Evolutionary conservation across 257 asterid genomes (phyloP).

Genomic region (Asclepias syriaca): DNA sequence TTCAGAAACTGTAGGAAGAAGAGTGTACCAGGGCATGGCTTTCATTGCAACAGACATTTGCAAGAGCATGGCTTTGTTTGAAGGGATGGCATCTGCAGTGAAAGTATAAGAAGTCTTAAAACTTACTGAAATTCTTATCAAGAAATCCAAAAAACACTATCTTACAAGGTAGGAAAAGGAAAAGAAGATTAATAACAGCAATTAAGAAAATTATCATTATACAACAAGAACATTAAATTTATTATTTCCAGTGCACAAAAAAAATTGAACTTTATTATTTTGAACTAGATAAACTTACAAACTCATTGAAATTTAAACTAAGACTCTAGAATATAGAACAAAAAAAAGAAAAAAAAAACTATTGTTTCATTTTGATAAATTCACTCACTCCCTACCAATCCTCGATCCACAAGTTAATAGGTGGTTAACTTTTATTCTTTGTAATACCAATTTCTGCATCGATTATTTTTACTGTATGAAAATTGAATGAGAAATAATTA

Average conservation of each 20-base stretch:
- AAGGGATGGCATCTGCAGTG: constrained; percentile 75
- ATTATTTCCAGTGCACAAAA: neutral
- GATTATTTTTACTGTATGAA: neutral
- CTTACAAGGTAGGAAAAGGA: neutral
- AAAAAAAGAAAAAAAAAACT: neutral
- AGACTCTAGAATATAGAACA: neutral
- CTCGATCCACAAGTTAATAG: neutral
- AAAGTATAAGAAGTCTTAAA: constrained; percentile 19
- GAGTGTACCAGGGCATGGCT: constrained; percentile 91
- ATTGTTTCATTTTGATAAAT: neutral
- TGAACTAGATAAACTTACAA: neutral
- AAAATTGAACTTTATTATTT: neutral
- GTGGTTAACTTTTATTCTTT: neutral
- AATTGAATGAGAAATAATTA: no score
- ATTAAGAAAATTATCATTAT: neutral
- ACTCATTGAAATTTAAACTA: neutral
- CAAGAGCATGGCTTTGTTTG: constrained; percentile 78
- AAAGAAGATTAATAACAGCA: neutral
- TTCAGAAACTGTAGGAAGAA: constrained; percentile 79
- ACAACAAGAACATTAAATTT: neutral
- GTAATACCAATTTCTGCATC: neutral
- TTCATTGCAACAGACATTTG: constrained; percentile 95
- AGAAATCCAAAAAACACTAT: neutral
- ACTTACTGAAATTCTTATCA: constrained; percentile 4
- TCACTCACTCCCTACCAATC: neutral